Conservation (phyloP, 2,329 filamentous ascomycete genomes). For the Sclerotinia glacialis region DNA sequence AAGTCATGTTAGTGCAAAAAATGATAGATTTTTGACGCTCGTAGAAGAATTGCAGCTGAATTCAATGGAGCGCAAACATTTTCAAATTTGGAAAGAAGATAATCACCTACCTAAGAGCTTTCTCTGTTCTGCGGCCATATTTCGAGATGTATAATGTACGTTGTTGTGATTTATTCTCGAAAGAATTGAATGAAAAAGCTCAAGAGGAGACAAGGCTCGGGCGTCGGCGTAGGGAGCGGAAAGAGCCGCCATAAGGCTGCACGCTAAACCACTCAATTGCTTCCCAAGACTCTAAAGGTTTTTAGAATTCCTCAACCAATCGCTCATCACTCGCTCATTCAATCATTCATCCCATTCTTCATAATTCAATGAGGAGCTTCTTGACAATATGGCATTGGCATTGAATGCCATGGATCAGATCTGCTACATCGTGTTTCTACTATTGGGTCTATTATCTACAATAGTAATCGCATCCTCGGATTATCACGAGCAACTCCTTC, state of each 20-base stretch:
- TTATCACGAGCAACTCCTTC: slow-evolving; percentile 74
- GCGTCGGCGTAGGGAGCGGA: background rate
- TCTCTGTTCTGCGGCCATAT: slow-evolving; percentile 94
- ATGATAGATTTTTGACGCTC: too few relatives aligned
- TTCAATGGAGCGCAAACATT: background rate
- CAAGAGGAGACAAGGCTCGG: slow-evolving; percentile 1
- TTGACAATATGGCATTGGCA: slow-evolving; percentile 11
- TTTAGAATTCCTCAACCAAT: background rate
- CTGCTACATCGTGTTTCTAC: slow-evolving; percentile 43
- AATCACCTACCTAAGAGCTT: slow-evolving; percentile 73
- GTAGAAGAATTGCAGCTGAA: background rate
- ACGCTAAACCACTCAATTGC: background rate
- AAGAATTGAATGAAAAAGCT: slow-evolving; percentile 8
- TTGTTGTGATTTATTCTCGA: background rate
- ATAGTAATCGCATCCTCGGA: slow-evolving; percentile 51
- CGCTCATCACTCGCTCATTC: too few relatives aligned
- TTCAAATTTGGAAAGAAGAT: background rate
- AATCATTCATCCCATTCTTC: background rate
- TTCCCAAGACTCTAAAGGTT: background rate
- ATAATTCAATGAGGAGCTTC: slow-evolving; percentile 32
- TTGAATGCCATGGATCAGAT: slow-evolving; percentile 42
- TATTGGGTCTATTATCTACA: slow-evolving; percentile 43
- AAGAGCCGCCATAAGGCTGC: slow-evolving; percentile 10
- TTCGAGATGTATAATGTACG: slow-evolving; percentile 23
- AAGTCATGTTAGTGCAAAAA: slow-evolving; percentile 24